Percentiles rank a stretch among this genome's conserved stretches.
Conservation (phyloP, 2,329 filamentous ascomycete species). For the Fusarium temperatum region DNA sequence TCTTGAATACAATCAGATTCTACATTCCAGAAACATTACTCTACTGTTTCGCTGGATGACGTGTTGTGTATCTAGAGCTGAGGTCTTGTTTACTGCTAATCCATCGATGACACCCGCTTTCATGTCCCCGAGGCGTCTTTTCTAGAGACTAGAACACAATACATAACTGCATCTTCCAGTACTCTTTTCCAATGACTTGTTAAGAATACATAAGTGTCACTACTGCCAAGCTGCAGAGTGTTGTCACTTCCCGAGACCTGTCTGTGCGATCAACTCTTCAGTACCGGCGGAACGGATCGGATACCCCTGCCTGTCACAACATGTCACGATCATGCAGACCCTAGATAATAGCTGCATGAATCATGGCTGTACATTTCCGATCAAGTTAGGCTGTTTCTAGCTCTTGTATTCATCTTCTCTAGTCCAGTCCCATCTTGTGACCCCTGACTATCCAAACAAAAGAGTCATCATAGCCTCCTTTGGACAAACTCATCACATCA, state of each 20-base stretch:
- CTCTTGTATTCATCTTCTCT: neutral
- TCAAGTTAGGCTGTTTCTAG: neutral
- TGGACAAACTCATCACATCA: conserved; percentile 4
- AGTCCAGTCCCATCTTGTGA: neutral
- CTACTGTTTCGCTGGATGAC: fast-evolving
- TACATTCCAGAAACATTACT: neutral
- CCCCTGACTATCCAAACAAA: neutral
- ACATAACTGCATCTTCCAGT: neutral
- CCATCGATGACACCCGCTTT: neutral
- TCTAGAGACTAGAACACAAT: neutral
- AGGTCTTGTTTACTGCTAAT: neutral
- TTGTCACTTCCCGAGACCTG: neutral
- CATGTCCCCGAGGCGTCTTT: neutral
- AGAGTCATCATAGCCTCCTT: neutral
- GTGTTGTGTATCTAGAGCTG: neutral
- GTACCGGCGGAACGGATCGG: neutral
- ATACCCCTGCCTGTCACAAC: conserved; percentile 5
- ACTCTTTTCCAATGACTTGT: fast-evolving
- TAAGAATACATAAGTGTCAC: neutral
- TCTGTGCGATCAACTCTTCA: neutral
- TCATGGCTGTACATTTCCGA: neutral
- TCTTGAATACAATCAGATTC: neutral
- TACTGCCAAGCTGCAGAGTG: neutral
- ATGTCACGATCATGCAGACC: conserved; percentile 5
- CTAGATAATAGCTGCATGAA: conserved; percentile 1